These are phyloP conservation scores for Perkinsus chesapeaki DNA, from an alignment of 169 alveolate species.

Conservation along the genomic window DNA sequence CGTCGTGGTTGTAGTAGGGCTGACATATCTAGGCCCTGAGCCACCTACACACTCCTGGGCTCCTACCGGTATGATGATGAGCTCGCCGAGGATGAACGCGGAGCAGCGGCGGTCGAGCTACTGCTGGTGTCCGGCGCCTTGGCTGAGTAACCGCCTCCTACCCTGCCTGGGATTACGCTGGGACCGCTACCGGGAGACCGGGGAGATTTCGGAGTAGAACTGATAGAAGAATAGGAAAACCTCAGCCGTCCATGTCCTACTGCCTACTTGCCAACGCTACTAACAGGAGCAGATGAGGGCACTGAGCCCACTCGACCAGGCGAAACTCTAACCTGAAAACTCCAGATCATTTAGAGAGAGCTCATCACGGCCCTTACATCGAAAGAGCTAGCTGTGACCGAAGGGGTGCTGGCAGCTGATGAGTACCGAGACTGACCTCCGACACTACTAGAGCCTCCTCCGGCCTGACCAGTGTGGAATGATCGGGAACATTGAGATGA, in stretches of 20 bases:
- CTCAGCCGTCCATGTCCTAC: background rate
- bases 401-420: background rate
- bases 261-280: background rate
- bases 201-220: background rate
- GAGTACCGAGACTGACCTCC: background rate
- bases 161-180: background rate
- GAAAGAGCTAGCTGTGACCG: background rate
- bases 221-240: background rate
- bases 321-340: background rate
- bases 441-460: background rate
- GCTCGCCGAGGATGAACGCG: too few species aligned
- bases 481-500: too few species aligned
- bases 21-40: background rate
- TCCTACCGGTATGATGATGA: background rate
- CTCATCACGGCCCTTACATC: background rate
- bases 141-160: background rate
- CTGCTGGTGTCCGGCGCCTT: background rate
- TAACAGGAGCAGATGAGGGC: background rate
- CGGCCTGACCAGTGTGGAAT: background rate
- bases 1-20: background rate
- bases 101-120: background rate
- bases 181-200: background rate
- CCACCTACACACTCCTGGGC: background rate
- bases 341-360: background rate
- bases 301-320: background rate